A percentile compares a stretch with the other conserved stretches of the same genome.
Evolutionary conservation across 139 green algal genomes (phyloP).

Genomic region (Chlamydomonas asymmetrica): DNA sequence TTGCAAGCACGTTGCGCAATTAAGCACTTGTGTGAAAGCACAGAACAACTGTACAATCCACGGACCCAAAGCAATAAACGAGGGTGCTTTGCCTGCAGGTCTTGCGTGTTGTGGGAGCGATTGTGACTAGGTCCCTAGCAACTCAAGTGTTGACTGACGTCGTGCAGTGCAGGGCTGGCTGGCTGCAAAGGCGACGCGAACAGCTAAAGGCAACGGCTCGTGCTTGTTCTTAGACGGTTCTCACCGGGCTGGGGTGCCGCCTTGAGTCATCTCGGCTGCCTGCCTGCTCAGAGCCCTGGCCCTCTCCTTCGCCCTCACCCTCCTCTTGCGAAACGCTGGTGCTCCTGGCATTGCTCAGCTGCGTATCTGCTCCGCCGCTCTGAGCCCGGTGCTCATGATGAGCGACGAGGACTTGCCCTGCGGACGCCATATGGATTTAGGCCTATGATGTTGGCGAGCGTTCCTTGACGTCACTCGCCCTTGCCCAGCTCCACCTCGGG

Average conservation of each 20-base stretch:
- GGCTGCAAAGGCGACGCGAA: too few relatives aligned
- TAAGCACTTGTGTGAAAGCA: not conserved
- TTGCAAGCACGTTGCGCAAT: not conserved
- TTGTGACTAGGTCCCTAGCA: too few relatives aligned
- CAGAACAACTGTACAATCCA: too few relatives aligned
- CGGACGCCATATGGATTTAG: too few relatives aligned
- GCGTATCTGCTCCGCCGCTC: conserved; percentile 18
- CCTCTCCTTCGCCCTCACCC: conserved; percentile 14
- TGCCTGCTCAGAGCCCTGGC: conserved; percentile 15
- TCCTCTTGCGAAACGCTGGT: conserved; percentile 22
- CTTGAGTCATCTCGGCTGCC: conserved; percentile 15
- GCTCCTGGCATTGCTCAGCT: conserved; percentile 17
- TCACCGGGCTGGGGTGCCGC: conserved; percentile 16
- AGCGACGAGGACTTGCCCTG: too few relatives aligned
- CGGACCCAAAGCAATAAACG: not conserved
- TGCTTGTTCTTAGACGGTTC: not conserved
- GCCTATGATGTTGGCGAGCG: too few relatives aligned
- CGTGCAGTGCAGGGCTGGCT: too few relatives aligned
- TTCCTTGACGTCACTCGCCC: too few relatives aligned
- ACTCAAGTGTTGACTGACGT: too few relatives aligned
- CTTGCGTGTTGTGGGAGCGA: not conserved
- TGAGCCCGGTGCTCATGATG: too few relatives aligned
- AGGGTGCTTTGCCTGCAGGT: not conserved
- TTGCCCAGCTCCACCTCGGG: too few relatives aligned
- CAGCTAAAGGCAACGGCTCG: too few relatives aligned